Evolutionary conservation across 805 yeast species (phyloP).

Genomic region (Yarrowia porcina): DNA sequence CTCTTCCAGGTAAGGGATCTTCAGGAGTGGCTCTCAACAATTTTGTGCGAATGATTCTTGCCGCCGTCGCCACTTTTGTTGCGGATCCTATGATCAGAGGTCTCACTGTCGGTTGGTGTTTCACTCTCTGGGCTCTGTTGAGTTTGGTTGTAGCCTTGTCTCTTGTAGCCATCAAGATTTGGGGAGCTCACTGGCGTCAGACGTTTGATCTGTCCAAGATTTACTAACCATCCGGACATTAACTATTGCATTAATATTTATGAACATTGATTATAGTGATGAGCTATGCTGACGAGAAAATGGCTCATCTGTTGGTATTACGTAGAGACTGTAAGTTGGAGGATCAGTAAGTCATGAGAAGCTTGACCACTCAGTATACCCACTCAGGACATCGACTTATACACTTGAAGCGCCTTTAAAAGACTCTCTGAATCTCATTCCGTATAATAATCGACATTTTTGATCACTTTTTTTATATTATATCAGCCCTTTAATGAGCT

Average conservation of each 20-base stretch:
- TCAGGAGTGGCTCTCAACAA: slow-evolving; percentile 85
- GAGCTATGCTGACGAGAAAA: too few species aligned
- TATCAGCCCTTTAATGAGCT: too few species aligned
- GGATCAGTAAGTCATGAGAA: too few species aligned
- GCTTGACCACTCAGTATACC: too few species aligned
- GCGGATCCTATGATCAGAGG: slow-evolving; percentile 67
- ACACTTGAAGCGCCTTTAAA: too few species aligned
- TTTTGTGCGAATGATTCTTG: slow-evolving; percentile 65
- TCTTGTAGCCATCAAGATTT: slow-evolving; percentile 39
- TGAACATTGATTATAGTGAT: too few species aligned
- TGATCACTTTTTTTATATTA: too few species aligned
- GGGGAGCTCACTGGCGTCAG: slow-evolving; percentile 44
- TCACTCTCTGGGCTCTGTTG: slow-evolving; percentile 59
- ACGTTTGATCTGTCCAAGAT: slow-evolving; percentile 43
- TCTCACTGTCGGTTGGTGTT: slow-evolving; percentile 68
- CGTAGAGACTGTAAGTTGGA: too few species aligned
- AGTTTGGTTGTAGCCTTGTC: slow-evolving; percentile 29
- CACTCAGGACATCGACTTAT: too few species aligned
- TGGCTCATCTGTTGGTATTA: too few species aligned
- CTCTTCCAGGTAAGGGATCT: slow-evolving; percentile 83
- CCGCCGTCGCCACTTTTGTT: slow-evolving; percentile 72
- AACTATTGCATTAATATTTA: neutral
- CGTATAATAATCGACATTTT: too few species aligned
- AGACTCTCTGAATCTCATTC: too few species aligned
- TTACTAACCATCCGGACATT: slow-evolving; percentile 32